phyloP scores from a whole-genome alignment of 176 grass and related monocot species.

The Oryza punctata region DNA sequence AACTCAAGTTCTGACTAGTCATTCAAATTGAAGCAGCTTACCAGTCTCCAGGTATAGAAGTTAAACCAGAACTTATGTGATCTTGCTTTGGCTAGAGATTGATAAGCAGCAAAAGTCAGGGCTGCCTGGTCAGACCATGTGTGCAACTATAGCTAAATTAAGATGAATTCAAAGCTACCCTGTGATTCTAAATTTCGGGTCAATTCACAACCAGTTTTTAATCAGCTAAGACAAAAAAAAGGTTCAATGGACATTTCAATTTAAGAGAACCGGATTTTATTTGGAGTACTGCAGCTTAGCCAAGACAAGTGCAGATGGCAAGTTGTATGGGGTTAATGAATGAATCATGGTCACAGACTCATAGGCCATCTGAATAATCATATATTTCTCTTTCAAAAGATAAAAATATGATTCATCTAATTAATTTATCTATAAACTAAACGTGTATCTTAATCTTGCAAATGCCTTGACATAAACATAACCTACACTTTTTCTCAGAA shows the following conservation, averaged over 20 bases:
- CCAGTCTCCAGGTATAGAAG: constrained; percentile 27
- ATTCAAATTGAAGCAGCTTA: neutral
- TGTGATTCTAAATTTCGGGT: neutral
- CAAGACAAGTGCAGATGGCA: neutral
- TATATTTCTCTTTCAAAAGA: constrained; percentile 15
- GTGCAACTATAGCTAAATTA: neutral
- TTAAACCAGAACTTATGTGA: constrained; percentile 1
- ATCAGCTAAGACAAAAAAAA: neutral
- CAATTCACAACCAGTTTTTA: neutral
- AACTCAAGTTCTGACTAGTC: neutral
- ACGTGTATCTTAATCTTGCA: constrained; percentile 8
- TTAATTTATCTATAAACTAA: neutral
- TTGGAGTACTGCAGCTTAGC: constrained; percentile 3
- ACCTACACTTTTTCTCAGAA: neutral
- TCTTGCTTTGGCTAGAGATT: constrained; percentile 16
- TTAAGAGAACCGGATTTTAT: neutral
- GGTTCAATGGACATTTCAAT: neutral
- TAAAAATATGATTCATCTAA: neutral
- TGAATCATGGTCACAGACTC: constrained; percentile 11
- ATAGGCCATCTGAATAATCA: constrained; percentile 3
- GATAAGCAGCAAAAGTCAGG: neutral
- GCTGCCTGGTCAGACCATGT: neutral
- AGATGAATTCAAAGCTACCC: neutral
- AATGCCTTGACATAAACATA: neutral
- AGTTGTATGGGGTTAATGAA: neutral